A percentile compares a stretch with the other conserved stretches of the same genome.
phyloP scores from a whole-genome alignment of 2,329 filamentous ascomycete genomes.

The Colletotrichum australisinense region DNA sequence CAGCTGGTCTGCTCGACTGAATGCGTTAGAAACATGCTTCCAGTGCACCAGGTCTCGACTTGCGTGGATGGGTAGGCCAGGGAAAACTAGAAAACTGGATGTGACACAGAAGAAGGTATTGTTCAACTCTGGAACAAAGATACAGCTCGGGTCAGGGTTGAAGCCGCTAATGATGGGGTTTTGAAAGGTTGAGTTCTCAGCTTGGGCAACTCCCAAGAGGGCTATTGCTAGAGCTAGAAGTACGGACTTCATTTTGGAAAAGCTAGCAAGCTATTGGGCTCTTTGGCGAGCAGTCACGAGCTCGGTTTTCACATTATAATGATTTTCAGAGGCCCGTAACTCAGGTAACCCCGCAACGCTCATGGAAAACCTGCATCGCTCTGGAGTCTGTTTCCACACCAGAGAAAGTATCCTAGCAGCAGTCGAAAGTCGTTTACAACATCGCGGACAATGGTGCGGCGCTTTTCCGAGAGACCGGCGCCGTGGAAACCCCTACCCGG shows the following conservation, averaged over 20 bases:
- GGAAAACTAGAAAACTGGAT: slow-evolving; percentile 64
- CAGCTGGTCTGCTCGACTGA: slow-evolving; percentile 54
- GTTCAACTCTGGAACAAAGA: slow-evolving; percentile 50
- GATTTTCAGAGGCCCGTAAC: too few relatives aligned
- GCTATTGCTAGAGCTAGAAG: neutral
- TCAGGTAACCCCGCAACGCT: neutral
- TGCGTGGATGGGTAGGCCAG: slow-evolving; percentile 63
- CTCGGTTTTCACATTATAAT: neutral
- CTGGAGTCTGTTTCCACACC: neutral
- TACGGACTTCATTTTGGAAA: neutral
- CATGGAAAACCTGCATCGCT: neutral
- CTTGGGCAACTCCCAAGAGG: neutral
- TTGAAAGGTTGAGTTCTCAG: slow-evolving; percentile 41
- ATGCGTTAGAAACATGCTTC: slow-evolving; percentile 55
- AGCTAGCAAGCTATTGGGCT: too few relatives aligned
- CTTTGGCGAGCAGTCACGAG: neutral
- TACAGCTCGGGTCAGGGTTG: slow-evolving; percentile 60
- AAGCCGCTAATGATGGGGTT: slow-evolving; percentile 63
- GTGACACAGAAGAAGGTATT: slow-evolving; percentile 63
- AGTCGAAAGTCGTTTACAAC: neutral
- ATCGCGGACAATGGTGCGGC: neutral
- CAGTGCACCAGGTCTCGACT: slow-evolving; percentile 63
- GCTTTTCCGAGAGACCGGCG: slow-evolving; percentile 22
- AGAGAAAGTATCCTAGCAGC: rapidly evolving
- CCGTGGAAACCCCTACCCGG: neutral